Base-by-base conservation (phyloP, 2,329 filamentous ascomycete genomes). In the Davidsoniella neocaledoniae region DNA sequence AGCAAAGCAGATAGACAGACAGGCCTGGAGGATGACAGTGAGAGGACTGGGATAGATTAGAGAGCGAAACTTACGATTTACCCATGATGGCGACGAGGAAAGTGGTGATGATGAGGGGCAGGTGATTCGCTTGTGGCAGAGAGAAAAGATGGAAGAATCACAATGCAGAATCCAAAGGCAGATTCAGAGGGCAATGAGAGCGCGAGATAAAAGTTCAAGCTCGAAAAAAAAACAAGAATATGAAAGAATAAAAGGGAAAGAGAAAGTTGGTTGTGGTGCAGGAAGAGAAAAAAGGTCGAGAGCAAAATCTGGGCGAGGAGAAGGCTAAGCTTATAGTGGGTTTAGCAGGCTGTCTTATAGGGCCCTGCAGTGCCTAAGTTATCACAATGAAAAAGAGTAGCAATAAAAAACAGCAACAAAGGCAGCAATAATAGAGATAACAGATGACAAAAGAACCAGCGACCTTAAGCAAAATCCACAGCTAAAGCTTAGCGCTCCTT, bases 11-110 rank as follows among this genome's bases (percentile, higher is more conserved):
- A 44, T 9, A 36, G 17, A 51, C 19, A 41, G 21, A 29, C 21
- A 8, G 42, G 46, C n/a, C 23, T 26, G 43, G 16, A 3, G 19
- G 16, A n/a, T n/a, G 19, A 26, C n/a, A 52, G 42, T 48, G 49
- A 46, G 46, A 46, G 52, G 55, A 53, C 43, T 41, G 53, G 48
- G 37, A 33, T 33, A 33, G 7, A 33, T 9, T 33, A 33, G 52
- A 47, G 43, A 50, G 49, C 43, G 50, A 39, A n/a, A 71, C 70
- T 70, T 63, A 74, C 71, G 71, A 71, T 70, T 74, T 73, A 56
- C 71, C 71, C 71, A 74, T 73, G 53, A 44, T 47, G 41, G 45
- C n/a, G 25, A 23, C 23, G 45, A 47, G 38, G 45, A 21, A 16
- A 37, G 29, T 44, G 42, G 17, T 23, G 42, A 26, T 44, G n/a